Conservation (phyloP, 2,329 filamentous ascomycete genomes). For the Bipolaris cookei region DNA sequence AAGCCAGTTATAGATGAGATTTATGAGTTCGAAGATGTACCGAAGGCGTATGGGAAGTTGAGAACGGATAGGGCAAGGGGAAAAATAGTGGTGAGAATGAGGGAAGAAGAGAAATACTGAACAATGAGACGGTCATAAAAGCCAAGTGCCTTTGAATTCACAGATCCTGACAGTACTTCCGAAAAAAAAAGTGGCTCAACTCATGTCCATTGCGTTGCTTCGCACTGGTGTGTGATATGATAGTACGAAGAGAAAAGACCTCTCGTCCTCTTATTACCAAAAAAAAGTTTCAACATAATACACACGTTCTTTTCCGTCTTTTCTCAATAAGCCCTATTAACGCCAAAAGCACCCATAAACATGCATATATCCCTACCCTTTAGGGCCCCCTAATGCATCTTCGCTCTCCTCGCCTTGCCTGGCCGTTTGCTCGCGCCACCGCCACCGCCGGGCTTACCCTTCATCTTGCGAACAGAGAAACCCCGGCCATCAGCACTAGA, state of each 20-base stretch:
- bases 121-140: too few species aligned
- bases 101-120: neutral
- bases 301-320: too few species aligned
- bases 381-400: slow-evolving; percentile 30
- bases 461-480: slow-evolving; percentile 88
- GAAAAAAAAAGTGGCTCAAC: neutral
- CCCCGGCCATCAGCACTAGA: slow-evolving; percentile 81
- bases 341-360: neutral
- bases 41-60: slow-evolving; percentile 62
- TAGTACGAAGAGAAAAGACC: too few species aligned
- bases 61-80: slow-evolving; percentile 61
- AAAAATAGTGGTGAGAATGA: slow-evolving; percentile 58
- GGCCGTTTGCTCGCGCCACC: slow-evolving; percentile 40
- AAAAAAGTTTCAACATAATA: too few species aligned
- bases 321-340: neutral
- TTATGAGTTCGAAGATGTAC: slow-evolving; percentile 60
- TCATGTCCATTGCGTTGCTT: too few species aligned
- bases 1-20: slow-evolving; percentile 61
- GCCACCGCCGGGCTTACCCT: slow-evolving; percentile 55
- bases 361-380: neutral
- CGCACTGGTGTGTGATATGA: too few species aligned
- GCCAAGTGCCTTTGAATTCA: too few species aligned
- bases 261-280: too few species aligned
- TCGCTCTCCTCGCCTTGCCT: slow-evolving; percentile 45
- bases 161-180: too few species aligned